Percentiles rank a stretch among this genome's conserved stretches.
phyloP scores from a whole-genome alignment of 371 early-diverging fungal species.

The Mortierella sp. region DNA sequence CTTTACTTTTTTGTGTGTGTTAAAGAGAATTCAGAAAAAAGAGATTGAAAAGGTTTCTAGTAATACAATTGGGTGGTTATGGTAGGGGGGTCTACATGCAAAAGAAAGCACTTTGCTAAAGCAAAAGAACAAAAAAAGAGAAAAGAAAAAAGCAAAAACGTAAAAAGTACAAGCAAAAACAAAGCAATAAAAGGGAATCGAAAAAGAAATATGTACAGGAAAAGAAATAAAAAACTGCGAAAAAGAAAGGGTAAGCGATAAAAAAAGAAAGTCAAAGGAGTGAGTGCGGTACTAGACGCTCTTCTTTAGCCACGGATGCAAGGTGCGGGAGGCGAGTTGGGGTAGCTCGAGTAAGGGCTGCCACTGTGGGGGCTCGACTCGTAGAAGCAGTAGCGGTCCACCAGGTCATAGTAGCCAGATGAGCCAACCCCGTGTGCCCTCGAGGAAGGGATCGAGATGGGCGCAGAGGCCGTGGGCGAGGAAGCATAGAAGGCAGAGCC shows the following conservation, averaged over 20 bases:
- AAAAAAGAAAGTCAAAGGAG: neutral
- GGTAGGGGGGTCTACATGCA: conserved; percentile 3
- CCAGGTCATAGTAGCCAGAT: conserved; percentile 64
- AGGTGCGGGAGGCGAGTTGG: conserved; percentile 57
- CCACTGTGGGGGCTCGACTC: conserved; percentile 56
- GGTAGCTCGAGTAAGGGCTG: conserved; percentile 58
- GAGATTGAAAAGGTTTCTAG: neutral
- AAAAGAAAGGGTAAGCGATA: neutral
- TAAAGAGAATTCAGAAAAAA: neutral
- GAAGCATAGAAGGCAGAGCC: conserved; percentile 19
- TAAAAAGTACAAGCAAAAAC: conserved; percentile 8
- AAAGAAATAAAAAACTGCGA: neutral
- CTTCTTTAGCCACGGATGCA: conserved; percentile 54
- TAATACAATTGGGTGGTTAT: neutral
- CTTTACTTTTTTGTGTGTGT: neutral
- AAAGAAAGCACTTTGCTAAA: conserved; percentile 5
- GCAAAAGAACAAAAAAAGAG: conserved; percentile 3
- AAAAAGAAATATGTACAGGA: conserved; percentile 35
- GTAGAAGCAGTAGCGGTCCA: conserved; percentile 74
- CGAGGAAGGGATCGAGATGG: conserved; percentile 38
- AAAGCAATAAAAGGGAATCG: neutral
- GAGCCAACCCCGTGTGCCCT: conserved; percentile 29
- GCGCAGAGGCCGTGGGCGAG: conserved; percentile 20
- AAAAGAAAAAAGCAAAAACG: neutral
- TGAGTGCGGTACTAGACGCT: too few species aligned